phyloP scores from a whole-genome alignment of 208 protist genomes.

The Strigomonas galati region DNA sequence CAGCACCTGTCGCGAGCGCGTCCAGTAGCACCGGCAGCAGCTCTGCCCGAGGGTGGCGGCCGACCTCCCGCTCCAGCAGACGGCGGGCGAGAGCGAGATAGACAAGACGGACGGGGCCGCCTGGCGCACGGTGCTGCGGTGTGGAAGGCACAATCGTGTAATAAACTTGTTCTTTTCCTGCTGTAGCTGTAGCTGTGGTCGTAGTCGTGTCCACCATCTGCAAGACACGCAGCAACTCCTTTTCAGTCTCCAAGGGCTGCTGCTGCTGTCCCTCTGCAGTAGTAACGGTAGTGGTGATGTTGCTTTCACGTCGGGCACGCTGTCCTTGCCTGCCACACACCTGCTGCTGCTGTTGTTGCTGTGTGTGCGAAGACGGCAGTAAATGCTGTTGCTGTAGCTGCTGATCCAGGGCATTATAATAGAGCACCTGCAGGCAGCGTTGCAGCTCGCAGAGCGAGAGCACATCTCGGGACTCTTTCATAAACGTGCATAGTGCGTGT shows the following conservation, averaged over 20 bases:
- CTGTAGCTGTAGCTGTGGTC: no score
- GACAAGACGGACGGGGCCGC: background rate
- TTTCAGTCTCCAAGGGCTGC: background rate
- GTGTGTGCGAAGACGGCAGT: background rate
- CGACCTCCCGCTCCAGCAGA: background rate
- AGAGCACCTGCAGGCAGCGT: background rate
- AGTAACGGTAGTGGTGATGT: no score
- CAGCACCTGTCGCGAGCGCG: conserved; percentile 45
- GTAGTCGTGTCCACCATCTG: background rate
- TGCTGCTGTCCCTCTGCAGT: background rate
- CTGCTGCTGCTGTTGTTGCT: no score
- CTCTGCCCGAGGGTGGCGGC: background rate
- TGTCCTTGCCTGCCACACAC: background rate
- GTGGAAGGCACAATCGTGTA: background rate
- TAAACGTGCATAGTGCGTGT: background rate
- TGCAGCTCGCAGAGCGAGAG: background rate
- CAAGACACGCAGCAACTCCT: background rate
- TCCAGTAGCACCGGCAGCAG: conserved; percentile 15
- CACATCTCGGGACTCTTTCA: background rate
- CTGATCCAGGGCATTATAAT: background rate
- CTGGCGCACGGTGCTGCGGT: background rate
- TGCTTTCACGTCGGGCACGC: no score
- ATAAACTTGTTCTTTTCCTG: no score
- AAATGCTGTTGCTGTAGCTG: background rate
- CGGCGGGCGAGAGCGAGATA: background rate